Conservation (phyloP, 208 protist genomes). For the Naegleria fowleri region DNA sequence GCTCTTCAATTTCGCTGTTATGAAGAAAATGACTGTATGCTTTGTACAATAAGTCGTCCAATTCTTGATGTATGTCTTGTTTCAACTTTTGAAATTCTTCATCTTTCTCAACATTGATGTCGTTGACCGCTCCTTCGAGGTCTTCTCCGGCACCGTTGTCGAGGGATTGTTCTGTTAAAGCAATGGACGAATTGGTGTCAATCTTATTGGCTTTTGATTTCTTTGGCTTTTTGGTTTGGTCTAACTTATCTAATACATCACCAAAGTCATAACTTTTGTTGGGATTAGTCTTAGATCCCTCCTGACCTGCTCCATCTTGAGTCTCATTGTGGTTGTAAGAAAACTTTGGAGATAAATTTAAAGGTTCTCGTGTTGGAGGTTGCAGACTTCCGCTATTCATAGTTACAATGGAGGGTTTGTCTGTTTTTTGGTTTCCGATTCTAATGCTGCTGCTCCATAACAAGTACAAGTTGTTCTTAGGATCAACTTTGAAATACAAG, state of each 20-base stretch:
- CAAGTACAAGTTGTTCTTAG: background rate
- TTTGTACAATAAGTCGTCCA: conserved; percentile 5
- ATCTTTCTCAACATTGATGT: background rate
- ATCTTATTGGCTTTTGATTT: background rate
- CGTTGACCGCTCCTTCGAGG: background rate
- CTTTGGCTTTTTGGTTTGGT: background rate
- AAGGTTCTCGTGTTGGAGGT: background rate
- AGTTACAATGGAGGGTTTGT: background rate
- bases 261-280: background rate
- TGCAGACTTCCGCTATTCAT: background rate
- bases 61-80: background rate
- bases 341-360: conserved; percentile 25
- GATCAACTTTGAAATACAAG: conserved; percentile 23
- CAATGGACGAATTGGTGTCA: background rate
- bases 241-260: background rate
- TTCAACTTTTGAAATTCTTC: background rate
- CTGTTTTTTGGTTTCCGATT: background rate
- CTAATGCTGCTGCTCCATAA: background rate
- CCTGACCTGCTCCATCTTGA: background rate
- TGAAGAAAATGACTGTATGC: conserved; percentile 16
- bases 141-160: background rate
- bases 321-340: background rate
- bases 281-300: background rate
- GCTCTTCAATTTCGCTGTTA: background rate
- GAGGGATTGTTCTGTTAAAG: background rate